Conservation (phyloP, 768 basidiomycete species). For the Boletales sp. region DNA sequence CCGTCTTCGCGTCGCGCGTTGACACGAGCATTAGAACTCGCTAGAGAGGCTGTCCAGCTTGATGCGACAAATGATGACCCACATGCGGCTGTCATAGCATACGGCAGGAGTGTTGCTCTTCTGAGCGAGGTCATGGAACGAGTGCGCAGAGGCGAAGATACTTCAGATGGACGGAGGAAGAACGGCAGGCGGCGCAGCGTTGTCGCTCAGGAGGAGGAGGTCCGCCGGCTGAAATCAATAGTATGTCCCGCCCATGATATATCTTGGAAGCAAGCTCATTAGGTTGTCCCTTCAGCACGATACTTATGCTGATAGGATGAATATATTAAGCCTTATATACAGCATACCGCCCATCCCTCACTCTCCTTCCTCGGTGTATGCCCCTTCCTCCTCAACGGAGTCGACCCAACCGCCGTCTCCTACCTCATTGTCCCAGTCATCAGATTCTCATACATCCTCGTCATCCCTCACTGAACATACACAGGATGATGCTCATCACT, state of each 20-base stretch:
- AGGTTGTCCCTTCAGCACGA: slow-evolving; percentile 60
- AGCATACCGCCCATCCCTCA: slow-evolving; percentile 77
- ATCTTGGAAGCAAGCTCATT: slow-evolving; percentile 12
- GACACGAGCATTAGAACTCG: slow-evolving; percentile 81
- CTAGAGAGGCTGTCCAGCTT: slow-evolving; percentile 84
- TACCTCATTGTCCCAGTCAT: slow-evolving; percentile 34
- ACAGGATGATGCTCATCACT: slow-evolving; percentile 34
- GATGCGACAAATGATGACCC: slow-evolving; percentile 89
- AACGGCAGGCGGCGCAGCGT: slow-evolving; percentile 69
- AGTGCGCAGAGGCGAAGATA: slow-evolving; percentile 82
- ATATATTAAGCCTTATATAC: slow-evolving; percentile 86
- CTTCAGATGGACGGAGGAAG: slow-evolving; percentile 59
- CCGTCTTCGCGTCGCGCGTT: slow-evolving; percentile 82
- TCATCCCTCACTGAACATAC: slow-evolving; percentile 39
- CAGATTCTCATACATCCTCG: slow-evolving; percentile 48
- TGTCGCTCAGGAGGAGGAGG: slow-evolving; percentile 90
- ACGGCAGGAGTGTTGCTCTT: slow-evolving; percentile 80
- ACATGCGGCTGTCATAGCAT: slow-evolving; percentile 83
- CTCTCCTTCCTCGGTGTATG: slow-evolving; percentile 52
- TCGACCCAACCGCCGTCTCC: slow-evolving; percentile 37
- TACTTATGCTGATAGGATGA: slow-evolving; percentile 93
- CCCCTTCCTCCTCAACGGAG: slow-evolving; percentile 36
- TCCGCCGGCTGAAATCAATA: slow-evolving; percentile 80
- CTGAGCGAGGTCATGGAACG: slow-evolving; percentile 92
- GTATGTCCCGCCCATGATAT: slow-evolving; percentile 47